phyloP scores from a whole-genome alignment of 2,329 filamentous ascomycete species.

The Colletotrichum sp. region DNA sequence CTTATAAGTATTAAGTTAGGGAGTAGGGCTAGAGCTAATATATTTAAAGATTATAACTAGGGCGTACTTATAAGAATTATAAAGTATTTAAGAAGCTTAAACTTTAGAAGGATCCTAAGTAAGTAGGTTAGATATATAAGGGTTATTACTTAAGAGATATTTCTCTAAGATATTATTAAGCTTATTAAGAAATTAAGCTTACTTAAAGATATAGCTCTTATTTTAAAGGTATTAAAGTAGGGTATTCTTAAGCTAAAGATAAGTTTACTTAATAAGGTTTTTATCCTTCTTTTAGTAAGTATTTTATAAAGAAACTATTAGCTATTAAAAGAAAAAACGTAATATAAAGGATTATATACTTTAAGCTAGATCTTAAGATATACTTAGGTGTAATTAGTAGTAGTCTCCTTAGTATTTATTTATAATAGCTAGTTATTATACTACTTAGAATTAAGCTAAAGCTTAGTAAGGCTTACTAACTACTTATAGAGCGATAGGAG shows the following conservation, averaged over 20 bases:
- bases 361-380: too few species aligned
- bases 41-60: neutral
- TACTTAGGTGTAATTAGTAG: too few species aligned
- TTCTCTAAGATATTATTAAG: neutral
- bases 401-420: too few species aligned
- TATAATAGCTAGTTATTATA: neutral
- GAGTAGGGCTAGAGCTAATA: neutral
- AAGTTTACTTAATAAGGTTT: too few species aligned
- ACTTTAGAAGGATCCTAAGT: too few species aligned
- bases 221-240: neutral
- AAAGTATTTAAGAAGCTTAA: neutral
- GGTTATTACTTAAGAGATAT: neutral
- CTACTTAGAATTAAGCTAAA: neutral
- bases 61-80: neutral
- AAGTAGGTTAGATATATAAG: neutral
- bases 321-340: too few species aligned
- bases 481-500: neutral
- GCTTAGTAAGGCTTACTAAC: neutral
- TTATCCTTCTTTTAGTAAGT: too few species aligned
- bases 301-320: too few species aligned
- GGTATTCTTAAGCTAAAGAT: too few species aligned
- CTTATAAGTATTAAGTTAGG: neutral
- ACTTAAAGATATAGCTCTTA: neutral
- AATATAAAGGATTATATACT: too few species aligned
- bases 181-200: neutral